Percentiles rank a stretch among this genome's conserved stretches.
These are phyloP conservation scores for Erodium moschatum DNA, from an alignment of 441 rosid species.

Conservation along the genomic window DNA sequence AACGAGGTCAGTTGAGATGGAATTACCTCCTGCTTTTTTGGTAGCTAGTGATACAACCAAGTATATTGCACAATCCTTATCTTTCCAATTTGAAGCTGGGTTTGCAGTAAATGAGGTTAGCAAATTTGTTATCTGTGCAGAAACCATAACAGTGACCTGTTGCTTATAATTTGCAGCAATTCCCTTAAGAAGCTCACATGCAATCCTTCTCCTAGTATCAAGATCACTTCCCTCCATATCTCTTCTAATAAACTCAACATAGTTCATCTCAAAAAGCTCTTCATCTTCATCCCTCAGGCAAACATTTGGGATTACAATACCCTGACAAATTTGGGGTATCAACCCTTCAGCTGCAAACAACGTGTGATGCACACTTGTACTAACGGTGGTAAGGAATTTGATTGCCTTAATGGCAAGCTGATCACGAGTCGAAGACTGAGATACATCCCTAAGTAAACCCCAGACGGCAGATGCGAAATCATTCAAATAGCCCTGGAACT, in stretches of 20 bases:
- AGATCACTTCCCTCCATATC: slow-evolving; percentile 99
- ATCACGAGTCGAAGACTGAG: slow-evolving; percentile 63
- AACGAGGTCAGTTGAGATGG: slow-evolving; percentile 75
- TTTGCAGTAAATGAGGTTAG: slow-evolving; percentile 50
- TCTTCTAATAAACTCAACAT: slow-evolving; percentile 82
- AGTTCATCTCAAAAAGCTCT: slow-evolving; percentile 92
- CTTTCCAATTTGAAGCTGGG: slow-evolving; percentile 75
- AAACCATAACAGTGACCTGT: slow-evolving; percentile 53
- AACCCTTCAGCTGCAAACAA: slow-evolving; percentile 69
- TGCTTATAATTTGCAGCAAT: slow-evolving; percentile 68
- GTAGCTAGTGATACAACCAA: slow-evolving; percentile 85
- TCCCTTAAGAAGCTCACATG: slow-evolving; percentile 89
- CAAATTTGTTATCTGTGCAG: slow-evolving; percentile 67
- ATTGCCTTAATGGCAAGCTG: slow-evolving; percentile 73
- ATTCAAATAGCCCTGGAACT: slow-evolving; percentile 54
- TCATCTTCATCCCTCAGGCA: slow-evolving; percentile 84
- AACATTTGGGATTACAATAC: slow-evolving; percentile 88
- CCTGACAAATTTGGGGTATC: slow-evolving; percentile 73
- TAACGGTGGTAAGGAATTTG: slow-evolving; percentile 86
- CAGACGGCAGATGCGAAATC: slow-evolving; percentile 76
- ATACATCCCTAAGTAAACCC: slow-evolving; percentile 70
- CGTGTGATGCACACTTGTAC: slow-evolving; percentile 81
- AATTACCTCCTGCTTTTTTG: slow-evolving; percentile 68
- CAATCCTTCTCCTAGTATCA: slow-evolving; percentile 92
- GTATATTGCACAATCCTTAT: slow-evolving; percentile 89